Evolutionary conservation across 495 filamentous ascomycete species (phyloP).

Genomic region (Staphylotrichum longicolle): DNA sequence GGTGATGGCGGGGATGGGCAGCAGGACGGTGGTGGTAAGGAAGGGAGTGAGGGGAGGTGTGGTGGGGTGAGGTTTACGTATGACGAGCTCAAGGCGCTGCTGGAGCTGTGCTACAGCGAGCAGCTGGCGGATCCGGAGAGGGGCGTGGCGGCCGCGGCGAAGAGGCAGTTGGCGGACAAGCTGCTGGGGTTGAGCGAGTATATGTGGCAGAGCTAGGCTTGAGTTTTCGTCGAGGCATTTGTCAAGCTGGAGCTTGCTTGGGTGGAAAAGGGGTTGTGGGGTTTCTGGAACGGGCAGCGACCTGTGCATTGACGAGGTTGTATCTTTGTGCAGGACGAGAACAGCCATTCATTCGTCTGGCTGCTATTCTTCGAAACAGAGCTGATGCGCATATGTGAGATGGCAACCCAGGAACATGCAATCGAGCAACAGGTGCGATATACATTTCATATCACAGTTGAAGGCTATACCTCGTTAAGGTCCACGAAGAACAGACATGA

Average conservation of each 20-base stretch:
- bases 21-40: background rate
- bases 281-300: background rate
- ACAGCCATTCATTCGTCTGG: too few species aligned
- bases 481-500: too few species aligned
- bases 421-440: too few species aligned
- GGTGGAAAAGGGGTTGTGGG: background rate
- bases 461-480: too few species aligned
- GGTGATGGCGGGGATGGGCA: conserved; percentile 51
- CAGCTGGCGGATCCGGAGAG: conserved; percentile 66
- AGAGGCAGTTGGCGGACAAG: conserved; percentile 72
- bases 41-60: conserved; percentile 31
- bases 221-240: background rate
- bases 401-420: too few species aligned
- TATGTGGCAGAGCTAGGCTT: conserved; percentile 63
- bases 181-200: conserved; percentile 73
- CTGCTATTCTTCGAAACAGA: too few species aligned
- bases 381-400: too few species aligned
- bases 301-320: too few species aligned
- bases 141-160: conserved; percentile 69
- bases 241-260: background rate
- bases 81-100: conserved; percentile 77
- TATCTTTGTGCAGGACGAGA: too few species aligned
- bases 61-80: conserved; percentile 58
- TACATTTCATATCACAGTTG: too few species aligned
- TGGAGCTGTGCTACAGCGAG: conserved; percentile 87